Base-by-base conservation (phyloP, 176 grass and related monocot genomes). In the Rhynchospora pubera region DNA sequence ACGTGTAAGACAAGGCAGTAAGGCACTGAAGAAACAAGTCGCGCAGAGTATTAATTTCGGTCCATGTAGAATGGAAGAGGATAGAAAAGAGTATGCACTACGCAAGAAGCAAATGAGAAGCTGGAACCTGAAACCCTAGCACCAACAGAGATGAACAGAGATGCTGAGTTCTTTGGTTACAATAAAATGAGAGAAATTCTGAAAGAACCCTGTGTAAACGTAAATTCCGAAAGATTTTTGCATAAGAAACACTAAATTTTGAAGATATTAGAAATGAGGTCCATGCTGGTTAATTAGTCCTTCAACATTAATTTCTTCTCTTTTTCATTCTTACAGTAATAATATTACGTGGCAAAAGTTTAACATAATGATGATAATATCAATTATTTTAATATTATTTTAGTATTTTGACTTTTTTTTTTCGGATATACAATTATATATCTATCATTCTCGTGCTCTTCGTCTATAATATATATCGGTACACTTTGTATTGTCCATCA, bases 51-150 rank as follows among this genome's bases (percentile, higher is more conserved):
- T 24, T n/a, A 73, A 73, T 73, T 50, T 51, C 9, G 45, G n/a
- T 61, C 45, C 44, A 72, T n/a, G 68, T 48, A 48, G 42, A 72
- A 72, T 13, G 68, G 68, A 72, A 72, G 68, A 72, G 44, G 43
- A 21, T 72, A 72, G 42, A 72, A 72, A 48, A 69, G 39, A 44
- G 44, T 45, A n/a, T n/a, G n/a, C n/a, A n/a, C n/a, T n/a, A 44
- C 66, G 9, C 42, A 22, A 70, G 39, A 16, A 70, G 34, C 62
- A 64, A 30, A 71, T 71, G 43, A 46, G 68, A 22, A 72, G 42
- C 7, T 45, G 8, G 18, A 19, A n/a, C 67, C 43, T 71, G 8
- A 71, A 13, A 48, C 48, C 64, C 28, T 42, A 50, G 9, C 67
- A 46, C 16, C 39, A 48, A 42, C 66, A 70, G 66, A 70, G 66